Base-by-base conservation (phyloP, 805 yeast species). In the Wickerhamiella azymoides region DNA sequence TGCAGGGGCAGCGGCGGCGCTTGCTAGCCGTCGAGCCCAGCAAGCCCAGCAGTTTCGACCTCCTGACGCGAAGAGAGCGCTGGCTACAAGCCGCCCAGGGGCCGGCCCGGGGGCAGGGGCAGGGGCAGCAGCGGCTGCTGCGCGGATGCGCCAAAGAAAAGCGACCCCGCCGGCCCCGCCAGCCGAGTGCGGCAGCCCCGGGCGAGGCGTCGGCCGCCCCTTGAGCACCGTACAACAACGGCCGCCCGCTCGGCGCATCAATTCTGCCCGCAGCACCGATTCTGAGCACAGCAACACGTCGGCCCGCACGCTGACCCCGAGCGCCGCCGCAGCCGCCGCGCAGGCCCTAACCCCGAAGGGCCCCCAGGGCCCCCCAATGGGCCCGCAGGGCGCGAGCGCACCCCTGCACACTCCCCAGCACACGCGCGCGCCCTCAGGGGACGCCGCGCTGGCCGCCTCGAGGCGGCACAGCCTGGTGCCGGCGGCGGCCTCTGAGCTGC, bases 21-120 rank as follows among this genome's bases (percentile, higher is more conserved):
- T 33, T 14, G 44, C 44, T 2, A 41, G 44, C 18, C 44, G 44
- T 2, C 37, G 44, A 11, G 41, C 41, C 3, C 41, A 39, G 25
- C 18, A 17, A 5, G 19, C 17, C 3, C 41, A 39, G 25, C 18
- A 17, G 13, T 11, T 17, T 3, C 16, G 16, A 9, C 41, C 41
- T 4, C 24, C 5, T 2, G 33, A 16, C 24, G 16, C 19, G 25
- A 19, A 1, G 35, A 39, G 16, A 14, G 19, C 32, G 27, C 32
- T 3, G 4, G 10, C 5, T 10, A 5, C 13, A 21, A 28, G 9
- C 26, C 5, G 26, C 9, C 5, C 26, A 24, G 26, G 9, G 26
- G 26, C 9, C 9, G 26, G 9, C 9, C 9, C 26, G 26, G 26
- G 9, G 26, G 26, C 26, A 9, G 9, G 26, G 13, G 28, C 30